A percentile compares a stretch with the other conserved stretches of the same genome.
phyloP scores from a whole-genome alignment of 2,329 filamentous ascomycete species.

The Venturiaceae sp. region DNA sequence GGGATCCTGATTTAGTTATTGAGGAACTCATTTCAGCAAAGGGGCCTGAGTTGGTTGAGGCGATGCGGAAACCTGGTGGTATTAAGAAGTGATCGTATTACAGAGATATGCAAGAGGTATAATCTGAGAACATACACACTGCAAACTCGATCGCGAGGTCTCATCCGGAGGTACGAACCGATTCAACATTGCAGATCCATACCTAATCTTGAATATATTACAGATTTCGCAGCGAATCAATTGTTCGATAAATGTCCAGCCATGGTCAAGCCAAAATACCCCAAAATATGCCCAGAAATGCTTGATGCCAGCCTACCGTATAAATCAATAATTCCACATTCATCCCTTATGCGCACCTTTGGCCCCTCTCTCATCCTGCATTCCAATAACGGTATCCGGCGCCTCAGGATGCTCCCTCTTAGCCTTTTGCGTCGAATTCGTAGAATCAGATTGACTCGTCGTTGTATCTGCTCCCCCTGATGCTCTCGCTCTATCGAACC shows the following conservation, averaged over 20 bases:
- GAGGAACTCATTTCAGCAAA: slow-evolving; percentile 11
- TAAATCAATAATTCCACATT: no score
- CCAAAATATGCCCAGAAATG: no score
- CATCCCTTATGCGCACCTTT: slow-evolving; percentile 20
- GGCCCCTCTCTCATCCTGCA: slow-evolving; percentile 40
- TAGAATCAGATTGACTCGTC: slow-evolving; percentile 26
- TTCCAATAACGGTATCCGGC: slow-evolving; percentile 34
- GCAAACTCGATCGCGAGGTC: no score
- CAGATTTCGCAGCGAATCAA: no score
- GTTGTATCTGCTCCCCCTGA: slow-evolving; percentile 29
- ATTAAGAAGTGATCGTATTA: background rate
- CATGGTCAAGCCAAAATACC: no score
- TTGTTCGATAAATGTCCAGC: no score
- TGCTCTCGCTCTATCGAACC: slow-evolving; percentile 16
- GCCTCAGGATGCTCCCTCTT: slow-evolving; percentile 39
- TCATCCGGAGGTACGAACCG: no score
- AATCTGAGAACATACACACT: background rate
- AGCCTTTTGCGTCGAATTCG: slow-evolving; percentile 26
- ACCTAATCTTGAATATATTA: no score
- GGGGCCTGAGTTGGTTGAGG: slow-evolving; percentile 4
- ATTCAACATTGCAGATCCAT: no score
- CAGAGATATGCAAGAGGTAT: no score
- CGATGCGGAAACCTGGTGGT: background rate
- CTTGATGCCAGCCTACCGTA: no score
- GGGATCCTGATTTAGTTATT: slow-evolving; percentile 17